phyloP scores from a whole-genome alignment of 2,329 filamentous ascomycete species.

The Neonectria hederae region DNA sequence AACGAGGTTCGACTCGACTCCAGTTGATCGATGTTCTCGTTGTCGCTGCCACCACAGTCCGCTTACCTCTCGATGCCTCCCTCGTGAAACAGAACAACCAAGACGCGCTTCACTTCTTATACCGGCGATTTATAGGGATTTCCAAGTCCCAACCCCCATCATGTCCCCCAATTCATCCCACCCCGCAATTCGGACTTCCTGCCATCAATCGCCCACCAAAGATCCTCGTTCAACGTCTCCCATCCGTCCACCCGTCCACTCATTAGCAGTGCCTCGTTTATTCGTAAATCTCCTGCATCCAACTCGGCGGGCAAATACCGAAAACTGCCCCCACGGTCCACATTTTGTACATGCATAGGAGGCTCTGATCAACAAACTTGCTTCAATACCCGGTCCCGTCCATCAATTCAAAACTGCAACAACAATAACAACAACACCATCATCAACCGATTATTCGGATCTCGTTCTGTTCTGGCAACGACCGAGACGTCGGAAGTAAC shows the following conservation, averaged over 20 bases:
- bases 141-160: constrained; percentile 4
- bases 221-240: constrained; percentile 1
- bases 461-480: constrained; percentile 2
- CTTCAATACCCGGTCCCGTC: background rate
- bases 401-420: background rate
- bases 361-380: background rate
- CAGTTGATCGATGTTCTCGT: background rate
- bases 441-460: background rate
- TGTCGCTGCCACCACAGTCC: background rate
- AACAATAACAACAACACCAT: background rate
- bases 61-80: constrained; percentile 7
- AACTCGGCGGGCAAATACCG: constrained; percentile 17
- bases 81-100: constrained; percentile 31
- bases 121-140: background rate
- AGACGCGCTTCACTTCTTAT: constrained; percentile 13
- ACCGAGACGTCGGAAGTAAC: background rate
- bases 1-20: background rate
- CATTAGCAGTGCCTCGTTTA: background rate
- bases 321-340: constrained; percentile 12
- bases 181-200: constrained; percentile 20
- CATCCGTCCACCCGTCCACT: background rate
- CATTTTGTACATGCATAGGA: background rate
- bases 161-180: constrained; percentile 21
- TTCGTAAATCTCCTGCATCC: background rate
- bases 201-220: constrained; percentile 11